A percentile compares a stretch with the other conserved stretches of the same genome.
Conservation (phyloP, 768 basidiomycete genomes). For the Lactarius deliciosus region DNA sequence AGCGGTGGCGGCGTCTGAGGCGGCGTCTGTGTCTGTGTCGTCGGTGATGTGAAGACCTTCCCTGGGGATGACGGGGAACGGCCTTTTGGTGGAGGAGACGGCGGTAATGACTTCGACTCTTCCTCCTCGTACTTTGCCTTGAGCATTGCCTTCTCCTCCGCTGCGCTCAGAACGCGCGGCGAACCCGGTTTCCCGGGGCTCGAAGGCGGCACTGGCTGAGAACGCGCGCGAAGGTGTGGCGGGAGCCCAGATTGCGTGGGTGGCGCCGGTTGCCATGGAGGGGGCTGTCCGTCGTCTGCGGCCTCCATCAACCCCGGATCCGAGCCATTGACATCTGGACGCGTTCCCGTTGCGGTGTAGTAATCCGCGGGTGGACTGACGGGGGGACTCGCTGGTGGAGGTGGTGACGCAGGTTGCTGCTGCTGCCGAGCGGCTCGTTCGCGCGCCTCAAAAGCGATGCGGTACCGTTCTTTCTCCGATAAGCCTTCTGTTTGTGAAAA, state of each 20-base stretch:
- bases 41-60: background rate
- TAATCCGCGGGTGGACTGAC: constrained; percentile 17
- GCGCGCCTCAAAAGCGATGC: constrained; percentile 61
- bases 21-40: constrained; percentile 8
- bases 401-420: constrained; percentile 30
- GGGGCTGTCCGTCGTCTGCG: constrained; percentile 31
- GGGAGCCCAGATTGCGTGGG: constrained; percentile 29
- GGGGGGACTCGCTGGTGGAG: constrained; percentile 5
- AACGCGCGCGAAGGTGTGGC: constrained; percentile 35
- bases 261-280: constrained; percentile 33
- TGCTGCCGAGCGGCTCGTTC: constrained; percentile 51
- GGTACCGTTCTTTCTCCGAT: constrained; percentile 69
- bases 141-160: constrained; percentile 76
- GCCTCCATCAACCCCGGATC: constrained; percentile 42
- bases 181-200: constrained; percentile 30
- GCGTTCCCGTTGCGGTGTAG: constrained; percentile 19
- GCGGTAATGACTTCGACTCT: constrained; percentile 35
- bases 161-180: constrained; percentile 53
- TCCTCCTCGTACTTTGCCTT: constrained; percentile 62
- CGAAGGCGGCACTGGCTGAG: constrained; percentile 37
- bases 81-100: constrained; percentile 25
- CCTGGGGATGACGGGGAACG: constrained; percentile 1
- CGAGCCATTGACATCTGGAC: constrained; percentile 33
- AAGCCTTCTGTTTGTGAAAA: constrained; percentile 28
- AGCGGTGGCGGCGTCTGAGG: constrained; percentile 62